Conservation (phyloP, 2,329 filamentous ascomycete species). For the Pseudonectria buxi region DNA sequence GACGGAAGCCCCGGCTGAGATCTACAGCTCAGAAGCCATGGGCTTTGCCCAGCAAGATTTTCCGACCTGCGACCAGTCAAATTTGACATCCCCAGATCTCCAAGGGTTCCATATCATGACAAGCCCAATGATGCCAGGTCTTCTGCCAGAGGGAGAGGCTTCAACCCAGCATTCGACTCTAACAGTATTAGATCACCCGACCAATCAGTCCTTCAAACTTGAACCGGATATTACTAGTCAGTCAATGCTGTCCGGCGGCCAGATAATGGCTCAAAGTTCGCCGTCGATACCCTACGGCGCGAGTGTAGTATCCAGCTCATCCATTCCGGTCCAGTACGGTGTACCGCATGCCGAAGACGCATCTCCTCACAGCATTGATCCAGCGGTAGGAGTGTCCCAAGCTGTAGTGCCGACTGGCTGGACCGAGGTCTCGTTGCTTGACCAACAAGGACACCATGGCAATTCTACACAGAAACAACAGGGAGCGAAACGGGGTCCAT, state of each 20-base stretch:
- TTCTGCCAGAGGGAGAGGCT: slow-evolving; percentile 8
- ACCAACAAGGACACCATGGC: slow-evolving; percentile 23
- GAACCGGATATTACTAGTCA: slow-evolving; percentile 13
- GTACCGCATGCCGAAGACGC: slow-evolving; percentile 8
- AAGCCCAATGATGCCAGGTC: slow-evolving; percentile 12
- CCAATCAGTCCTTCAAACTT: slow-evolving; percentile 12
- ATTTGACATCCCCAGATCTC: slow-evolving; percentile 13
- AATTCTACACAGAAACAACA: slow-evolving; percentile 25
- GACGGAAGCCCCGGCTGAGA: slow-evolving; percentile 12
- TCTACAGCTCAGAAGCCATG: slow-evolving; percentile 11
- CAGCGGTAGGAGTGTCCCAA: slow-evolving; percentile 6
- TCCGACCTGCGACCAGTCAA: slow-evolving; percentile 13
- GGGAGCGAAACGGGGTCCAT: slow-evolving; percentile 42
- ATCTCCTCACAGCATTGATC: slow-evolving; percentile 12
- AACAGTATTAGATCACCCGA: slow-evolving; percentile 14
- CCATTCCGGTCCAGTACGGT: slow-evolving; percentile 10
- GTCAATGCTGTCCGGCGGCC: slow-evolving; percentile 11
- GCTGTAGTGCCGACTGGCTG: slow-evolving; percentile 10
- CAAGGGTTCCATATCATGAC: slow-evolving; percentile 15
- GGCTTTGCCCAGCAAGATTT: slow-evolving; percentile 8
- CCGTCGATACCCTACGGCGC: slow-evolving; percentile 15
- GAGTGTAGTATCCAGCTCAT: slow-evolving; percentile 8
- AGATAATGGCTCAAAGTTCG: slow-evolving; percentile 11
- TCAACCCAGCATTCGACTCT: slow-evolving; percentile 12
- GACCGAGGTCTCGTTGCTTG: slow-evolving; percentile 11